Conservation (phyloP, 2,329 filamentous ascomycete genomes). For the Colletotrichum endophyticum region DNA sequence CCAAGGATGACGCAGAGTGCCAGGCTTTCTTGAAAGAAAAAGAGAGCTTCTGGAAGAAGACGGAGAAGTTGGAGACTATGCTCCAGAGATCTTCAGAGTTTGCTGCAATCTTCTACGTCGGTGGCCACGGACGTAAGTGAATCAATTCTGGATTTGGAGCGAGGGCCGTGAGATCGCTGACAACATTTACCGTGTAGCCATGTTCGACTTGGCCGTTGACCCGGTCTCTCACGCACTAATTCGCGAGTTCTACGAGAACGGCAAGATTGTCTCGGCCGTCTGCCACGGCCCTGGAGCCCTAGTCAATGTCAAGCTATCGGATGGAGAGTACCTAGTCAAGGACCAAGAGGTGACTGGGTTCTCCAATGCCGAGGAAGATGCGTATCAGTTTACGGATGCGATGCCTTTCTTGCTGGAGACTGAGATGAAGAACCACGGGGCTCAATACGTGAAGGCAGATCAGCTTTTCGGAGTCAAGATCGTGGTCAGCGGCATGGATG, state of each 20-base stretch:
- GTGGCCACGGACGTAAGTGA: not conserved
- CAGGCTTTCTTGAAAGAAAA: not conserved
- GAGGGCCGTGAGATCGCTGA: not conserved
- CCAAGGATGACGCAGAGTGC: not conserved
- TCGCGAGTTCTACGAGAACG: not conserved
- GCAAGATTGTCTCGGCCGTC: not conserved
- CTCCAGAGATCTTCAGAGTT: not conserved
- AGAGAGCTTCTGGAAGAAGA: not conserved
- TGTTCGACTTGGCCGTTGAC: not conserved
- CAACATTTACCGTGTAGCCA: not conserved
- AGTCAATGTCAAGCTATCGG: not conserved
- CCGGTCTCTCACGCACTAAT: not conserved
- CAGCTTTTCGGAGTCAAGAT: not conserved
- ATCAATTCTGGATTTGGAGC: rapidly evolving
- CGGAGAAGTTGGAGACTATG: not conserved
- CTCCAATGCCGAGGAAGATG: not conserved
- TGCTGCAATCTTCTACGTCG: not conserved
- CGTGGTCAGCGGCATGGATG: not conserved
- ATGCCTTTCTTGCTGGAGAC: not conserved
- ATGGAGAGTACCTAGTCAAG: not conserved
- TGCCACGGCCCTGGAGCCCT: not conserved
- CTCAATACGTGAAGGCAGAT: not conserved
- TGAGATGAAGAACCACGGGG: not conserved
- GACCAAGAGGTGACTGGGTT: not conserved
- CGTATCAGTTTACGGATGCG: not conserved